phyloP scores from a whole-genome alignment of 2,329 filamentous ascomycete species.

The Phaeoacremonium minimum region DNA sequence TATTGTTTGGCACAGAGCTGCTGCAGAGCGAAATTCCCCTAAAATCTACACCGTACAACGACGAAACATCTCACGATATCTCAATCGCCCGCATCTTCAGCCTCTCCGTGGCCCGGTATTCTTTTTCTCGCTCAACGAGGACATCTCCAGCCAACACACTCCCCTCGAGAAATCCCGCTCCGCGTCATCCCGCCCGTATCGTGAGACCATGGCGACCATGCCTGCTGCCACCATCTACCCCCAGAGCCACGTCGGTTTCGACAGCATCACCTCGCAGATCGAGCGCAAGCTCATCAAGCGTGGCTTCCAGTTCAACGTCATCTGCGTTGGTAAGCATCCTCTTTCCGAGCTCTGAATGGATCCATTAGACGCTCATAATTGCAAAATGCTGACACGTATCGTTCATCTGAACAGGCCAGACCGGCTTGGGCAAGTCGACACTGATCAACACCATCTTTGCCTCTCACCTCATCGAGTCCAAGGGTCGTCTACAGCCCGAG shows the following conservation, averaged over 20 bases:
- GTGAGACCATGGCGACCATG: constrained; percentile 53
- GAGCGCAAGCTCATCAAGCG: constrained; percentile 99
- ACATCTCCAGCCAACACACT: no score
- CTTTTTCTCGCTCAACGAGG: constrained; percentile 30
- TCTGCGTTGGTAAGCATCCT: constrained; percentile 97
- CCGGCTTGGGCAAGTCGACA: constrained; percentile 96
- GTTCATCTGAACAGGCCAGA: constrained; percentile 67
- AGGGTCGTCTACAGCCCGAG: constrained; percentile 87
- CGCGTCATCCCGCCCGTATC: constrained; percentile 18
- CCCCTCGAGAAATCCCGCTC: constrained; percentile 17
- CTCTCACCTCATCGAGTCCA: constrained; percentile 97
- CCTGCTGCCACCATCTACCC: constrained; percentile 74
- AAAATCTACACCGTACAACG: constrained; percentile 4
- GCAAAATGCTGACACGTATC: constrained; percentile 26
- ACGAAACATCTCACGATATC: constrained; percentile 12
- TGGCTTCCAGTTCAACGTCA: constrained; percentile 99
- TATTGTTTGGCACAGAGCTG: constrained; percentile 40
- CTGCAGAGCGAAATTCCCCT: constrained; percentile 31
- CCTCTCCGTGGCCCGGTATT: no score
- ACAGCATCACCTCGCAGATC: constrained; percentile 99
- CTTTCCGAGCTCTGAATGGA: no score
- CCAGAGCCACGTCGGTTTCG: constrained; percentile 98
- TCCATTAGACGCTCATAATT: no score
- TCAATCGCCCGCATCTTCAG: no score
- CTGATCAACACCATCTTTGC: constrained; percentile 99